A percentile compares a stretch with the other conserved stretches of the same genome.
phyloP scores from a whole-genome alignment of 2,329 filamentous ascomycete genomes.

The Aquanectria penicillioides region DNA sequence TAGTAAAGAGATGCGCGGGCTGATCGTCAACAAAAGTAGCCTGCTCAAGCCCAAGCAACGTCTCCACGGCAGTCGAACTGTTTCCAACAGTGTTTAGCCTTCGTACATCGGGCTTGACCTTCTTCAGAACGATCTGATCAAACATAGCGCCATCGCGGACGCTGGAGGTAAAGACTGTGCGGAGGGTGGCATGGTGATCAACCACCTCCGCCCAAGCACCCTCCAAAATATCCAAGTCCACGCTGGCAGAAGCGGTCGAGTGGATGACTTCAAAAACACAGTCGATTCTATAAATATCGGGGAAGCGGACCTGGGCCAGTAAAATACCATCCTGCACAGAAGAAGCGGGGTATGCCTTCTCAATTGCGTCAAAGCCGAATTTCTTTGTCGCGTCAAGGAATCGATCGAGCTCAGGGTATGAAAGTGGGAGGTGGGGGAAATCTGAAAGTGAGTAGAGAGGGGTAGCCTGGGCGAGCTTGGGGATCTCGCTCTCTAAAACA shows the following conservation, averaged over 20 bases:
- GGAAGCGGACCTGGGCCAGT: neutral
- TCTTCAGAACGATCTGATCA: slow-evolving; percentile 2
- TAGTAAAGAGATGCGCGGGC: neutral
- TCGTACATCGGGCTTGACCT: neutral
- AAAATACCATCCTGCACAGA: slow-evolving; percentile 4
- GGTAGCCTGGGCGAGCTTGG: neutral
- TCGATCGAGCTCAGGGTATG: neutral
- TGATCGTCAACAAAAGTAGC: neutral
- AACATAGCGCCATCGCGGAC: slow-evolving; percentile 2
- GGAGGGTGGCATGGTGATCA: neutral
- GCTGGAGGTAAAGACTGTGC: slow-evolving; percentile 3
- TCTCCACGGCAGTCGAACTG: neutral
- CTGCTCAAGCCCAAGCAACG: neutral
- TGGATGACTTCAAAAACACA: neutral
- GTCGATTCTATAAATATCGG: neutral
- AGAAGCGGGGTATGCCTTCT: neutral
- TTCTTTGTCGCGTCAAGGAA: neutral
- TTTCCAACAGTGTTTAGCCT: neutral
- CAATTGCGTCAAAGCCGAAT: neutral
- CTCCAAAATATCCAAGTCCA: neutral
- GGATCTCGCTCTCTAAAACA: neutral
- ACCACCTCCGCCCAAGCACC: neutral
- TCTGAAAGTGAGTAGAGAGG: slow-evolving; percentile 7
- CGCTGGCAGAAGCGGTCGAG: neutral
- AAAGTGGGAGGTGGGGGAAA: neutral